These are phyloP conservation scores for Apiotrichum gracile DNA, from an alignment of 1,284 basidiomycete species.

Conservation along the genomic window DNA sequence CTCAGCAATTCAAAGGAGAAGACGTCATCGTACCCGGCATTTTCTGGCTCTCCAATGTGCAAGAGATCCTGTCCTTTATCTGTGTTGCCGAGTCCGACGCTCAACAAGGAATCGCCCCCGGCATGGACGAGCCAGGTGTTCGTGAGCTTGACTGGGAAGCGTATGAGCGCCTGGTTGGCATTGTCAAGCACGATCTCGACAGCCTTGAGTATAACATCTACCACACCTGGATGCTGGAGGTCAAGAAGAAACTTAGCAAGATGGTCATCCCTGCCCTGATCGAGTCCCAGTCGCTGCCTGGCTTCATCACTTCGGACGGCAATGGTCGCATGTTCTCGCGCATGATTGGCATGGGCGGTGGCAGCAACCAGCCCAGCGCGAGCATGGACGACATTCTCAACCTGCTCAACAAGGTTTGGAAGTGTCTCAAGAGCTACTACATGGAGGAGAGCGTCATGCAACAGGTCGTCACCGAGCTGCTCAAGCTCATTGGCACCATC, in stretches of 20 bases:
- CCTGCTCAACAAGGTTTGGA: conserved; percentile 96
- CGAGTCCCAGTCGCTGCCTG: conserved; percentile 94
- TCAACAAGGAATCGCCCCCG: conserved; percentile 94
- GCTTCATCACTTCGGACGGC: conserved; percentile 93
- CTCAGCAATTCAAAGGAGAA: conserved; percentile 70
- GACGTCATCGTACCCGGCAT: conserved; percentile 94
- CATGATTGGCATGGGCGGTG: conserved; percentile 66
- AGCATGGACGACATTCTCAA: conserved; percentile 99
- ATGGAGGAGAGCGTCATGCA: conserved; percentile 97
- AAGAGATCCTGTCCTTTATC: conserved; percentile 98
- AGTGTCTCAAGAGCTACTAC: conserved; percentile 96
- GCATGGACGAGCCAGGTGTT: conserved; percentile 88
- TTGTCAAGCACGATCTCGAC: conserved; percentile 98
- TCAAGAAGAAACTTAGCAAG: conserved; percentile 92
- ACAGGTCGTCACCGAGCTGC: conserved; percentile 91
- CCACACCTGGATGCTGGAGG: conserved; percentile 98
- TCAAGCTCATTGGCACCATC: conserved; percentile 94
- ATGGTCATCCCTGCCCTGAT: conserved; percentile 99
- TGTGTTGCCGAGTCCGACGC: conserved; percentile 98
- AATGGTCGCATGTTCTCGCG: conserved; percentile 85
- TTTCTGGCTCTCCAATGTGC: conserved; percentile 99
- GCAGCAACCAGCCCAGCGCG: conserved; percentile 71
- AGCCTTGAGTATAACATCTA: conserved; percentile 99
- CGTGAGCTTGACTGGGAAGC: conserved; percentile 95
- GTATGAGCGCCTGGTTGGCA: conserved; percentile 91